phyloP scores from a whole-genome alignment of 2,329 filamentous ascomycete genomes.

The Microsporum audouinii region DNA sequence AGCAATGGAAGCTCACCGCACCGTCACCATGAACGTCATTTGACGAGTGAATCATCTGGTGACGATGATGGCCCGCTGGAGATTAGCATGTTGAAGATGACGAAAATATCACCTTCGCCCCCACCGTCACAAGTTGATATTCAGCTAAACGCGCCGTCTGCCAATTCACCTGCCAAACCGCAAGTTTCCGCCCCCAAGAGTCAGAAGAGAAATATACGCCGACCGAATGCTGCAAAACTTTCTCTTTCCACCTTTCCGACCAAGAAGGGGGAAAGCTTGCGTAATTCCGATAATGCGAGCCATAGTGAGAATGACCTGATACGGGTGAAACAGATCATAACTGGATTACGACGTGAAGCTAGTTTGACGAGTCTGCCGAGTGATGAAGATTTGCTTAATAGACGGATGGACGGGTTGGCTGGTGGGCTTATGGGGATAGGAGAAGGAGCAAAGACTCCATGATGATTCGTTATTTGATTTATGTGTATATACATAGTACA shows the following conservation, averaged over 20 bases:
- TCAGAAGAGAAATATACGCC: neutral
- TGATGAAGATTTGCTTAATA: constrained; percentile 45
- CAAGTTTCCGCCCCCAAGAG: neutral
- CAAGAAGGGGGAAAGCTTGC: neutral
- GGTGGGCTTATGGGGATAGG: constrained; percentile 41
- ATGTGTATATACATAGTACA: neutral
- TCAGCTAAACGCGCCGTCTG: neutral
- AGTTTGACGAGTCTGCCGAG: constrained; percentile 45
- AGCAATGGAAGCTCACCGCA: neutral
- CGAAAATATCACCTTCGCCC: constrained; percentile 4
- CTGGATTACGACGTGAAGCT: constrained; percentile 25
- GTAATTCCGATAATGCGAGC: neutral
- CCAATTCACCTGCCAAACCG: neutral
- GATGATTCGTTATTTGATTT: constrained; percentile 5
- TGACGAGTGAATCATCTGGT: constrained; percentile 51
- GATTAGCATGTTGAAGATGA: constrained; percentile 51
- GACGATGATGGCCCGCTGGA: constrained; percentile 75
- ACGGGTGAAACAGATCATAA: constrained; percentile 11
- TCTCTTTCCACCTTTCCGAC: neutral
- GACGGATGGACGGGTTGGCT: constrained; percentile 45
- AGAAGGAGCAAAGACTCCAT: constrained; percentile 27
- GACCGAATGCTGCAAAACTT: neutral
- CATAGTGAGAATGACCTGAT: neutral
- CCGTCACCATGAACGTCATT: constrained; percentile 37
- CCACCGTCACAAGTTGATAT: neutral